Percentiles rank a stretch among this genome's conserved stretches.
phyloP scores from a whole-genome alignment of 176 grass and related monocot species.

The Bolboschoenus planiculmis region DNA sequence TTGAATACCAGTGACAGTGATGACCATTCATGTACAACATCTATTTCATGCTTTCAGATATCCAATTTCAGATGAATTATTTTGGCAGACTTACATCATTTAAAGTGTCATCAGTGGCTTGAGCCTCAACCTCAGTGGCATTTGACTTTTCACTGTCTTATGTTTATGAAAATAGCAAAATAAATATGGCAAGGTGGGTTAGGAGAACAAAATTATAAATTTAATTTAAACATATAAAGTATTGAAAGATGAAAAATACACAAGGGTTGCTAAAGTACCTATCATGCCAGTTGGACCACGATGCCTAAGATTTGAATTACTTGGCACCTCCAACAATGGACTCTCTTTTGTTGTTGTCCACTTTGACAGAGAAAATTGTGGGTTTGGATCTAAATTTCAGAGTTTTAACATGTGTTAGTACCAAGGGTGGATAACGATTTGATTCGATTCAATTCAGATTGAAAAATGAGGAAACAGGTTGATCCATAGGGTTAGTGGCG shows the following conservation, averaged over 20 bases:
- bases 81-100: constrained; percentile 44
- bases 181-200: neutral
- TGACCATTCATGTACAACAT: neutral
- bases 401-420: constrained; percentile 7
- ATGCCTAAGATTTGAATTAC: constrained; percentile 49
- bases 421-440: neutral
- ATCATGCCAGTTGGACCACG: constrained; percentile 27
- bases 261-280: constrained; percentile 35
- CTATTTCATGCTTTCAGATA: neutral
- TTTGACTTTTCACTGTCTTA: constrained; percentile 27
- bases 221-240: neutral
- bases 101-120: constrained; percentile 7
- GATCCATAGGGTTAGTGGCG: neutral
- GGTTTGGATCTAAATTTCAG: constrained; percentile 40
- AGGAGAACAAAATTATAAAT: constrained; percentile 10
- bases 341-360: constrained; percentile 43
- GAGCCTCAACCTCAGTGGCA: constrained; percentile 21
- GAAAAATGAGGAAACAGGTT: neutral
- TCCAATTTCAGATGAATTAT: neutral
- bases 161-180: constrained; percentile 17
- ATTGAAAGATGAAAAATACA: constrained; percentile 16
- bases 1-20: neutral
- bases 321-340: constrained; percentile 1
- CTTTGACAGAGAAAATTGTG: constrained; percentile 56
- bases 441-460: neutral